Conservation (phyloP, 2,329 filamentous ascomycete species). For the Fusarium sp. region DNA sequence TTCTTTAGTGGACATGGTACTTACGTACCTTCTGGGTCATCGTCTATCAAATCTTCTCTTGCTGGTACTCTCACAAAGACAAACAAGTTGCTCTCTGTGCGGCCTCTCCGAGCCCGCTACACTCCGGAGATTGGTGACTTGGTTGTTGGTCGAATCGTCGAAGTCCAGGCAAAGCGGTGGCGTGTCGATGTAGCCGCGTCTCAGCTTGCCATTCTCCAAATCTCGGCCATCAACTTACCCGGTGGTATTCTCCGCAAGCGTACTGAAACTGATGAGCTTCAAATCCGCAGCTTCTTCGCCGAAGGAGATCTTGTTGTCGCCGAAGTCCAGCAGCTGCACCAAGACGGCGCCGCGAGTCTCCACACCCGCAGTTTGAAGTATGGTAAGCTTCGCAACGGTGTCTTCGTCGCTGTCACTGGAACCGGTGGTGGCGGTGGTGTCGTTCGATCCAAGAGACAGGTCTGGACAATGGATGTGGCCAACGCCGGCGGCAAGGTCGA, state of each 20-base stretch:
- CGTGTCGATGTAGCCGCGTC: slow-evolving; percentile 92
- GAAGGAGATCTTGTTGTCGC: slow-evolving; percentile 94
- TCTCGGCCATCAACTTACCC: slow-evolving; percentile 92
- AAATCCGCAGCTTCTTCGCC: slow-evolving; percentile 96
- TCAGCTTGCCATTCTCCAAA: slow-evolving; percentile 82
- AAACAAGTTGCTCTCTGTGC: slow-evolving; percentile 94
- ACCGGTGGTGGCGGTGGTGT: slow-evolving; percentile 88
- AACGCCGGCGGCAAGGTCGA: slow-evolving; percentile 74
- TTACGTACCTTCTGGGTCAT: slow-evolving; percentile 69
- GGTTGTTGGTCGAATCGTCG: slow-evolving; percentile 90
- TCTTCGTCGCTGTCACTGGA: slow-evolving; percentile 84
- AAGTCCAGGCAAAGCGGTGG: slow-evolving; percentile 94
- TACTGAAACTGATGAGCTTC: slow-evolving; percentile 94
- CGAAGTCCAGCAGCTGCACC: slow-evolving; percentile 89
- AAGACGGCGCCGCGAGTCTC: slow-evolving; percentile 84
- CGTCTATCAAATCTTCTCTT: slow-evolving; percentile 85
- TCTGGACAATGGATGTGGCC: slow-evolving; percentile 77
- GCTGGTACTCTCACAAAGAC: slow-evolving; percentile 91
- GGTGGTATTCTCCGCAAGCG: slow-evolving; percentile 90
- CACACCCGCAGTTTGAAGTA: slow-evolving; percentile 93
- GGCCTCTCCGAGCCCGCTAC: slow-evolving; percentile 90
- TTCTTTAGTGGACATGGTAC: slow-evolving; percentile 84
- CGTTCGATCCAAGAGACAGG: slow-evolving; percentile 82
- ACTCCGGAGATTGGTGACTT: slow-evolving; percentile 96
- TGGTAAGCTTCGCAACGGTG: slow-evolving; percentile 92